Evolutionary conservation across 2,329 filamentous ascomycete genomes (phyloP), one percentile per base, ranked within the genome.

Genomic region (Epichloe festucae): DNA sequence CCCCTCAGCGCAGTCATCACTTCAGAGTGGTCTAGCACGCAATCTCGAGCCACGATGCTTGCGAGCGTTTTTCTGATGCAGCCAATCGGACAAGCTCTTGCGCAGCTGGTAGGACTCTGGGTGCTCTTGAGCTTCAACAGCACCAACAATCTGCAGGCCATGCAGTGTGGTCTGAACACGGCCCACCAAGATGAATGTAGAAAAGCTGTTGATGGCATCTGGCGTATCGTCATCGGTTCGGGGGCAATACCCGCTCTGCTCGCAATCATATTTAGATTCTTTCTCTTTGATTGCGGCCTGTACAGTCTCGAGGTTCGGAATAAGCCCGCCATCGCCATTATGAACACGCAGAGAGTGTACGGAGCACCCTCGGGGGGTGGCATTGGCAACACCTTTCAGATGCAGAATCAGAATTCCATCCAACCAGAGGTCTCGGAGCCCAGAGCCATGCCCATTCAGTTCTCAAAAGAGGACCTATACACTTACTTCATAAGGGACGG

Each of bases 51-150:
- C n/a, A 78, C 74, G 19, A 85, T 85, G 82, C 69, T 86, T 56
- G 78, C 82, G 5, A 75, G 75, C 3, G 81, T 86, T 35, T 85
- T 86, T 61, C 73, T 84, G 58, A 84, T 84, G 77, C 82, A 86
- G 57, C 81, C 82, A 1, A 67, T 85, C 8, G 82, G 82, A 5
- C 82, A 85, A 59, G 76, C 84, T 2, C 70, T 82, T 2, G 81
- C 81, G 14, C 81, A 83, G 55, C 64, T 83, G 5, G 77, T 84
- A 11, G 78, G 78, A 4, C 65, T 84, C 4, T 73, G 69, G 65
- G 74, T 77, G 10, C 61, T 76, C 11, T 64, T 77, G 3, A 72
- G 73, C 17, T 69, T 72, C 17, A 64, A 75, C 52, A 60, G 65
- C 54, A 66, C 62, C 15, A 67, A 70, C 46, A 61, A 69, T 27